phyloP scores from a whole-genome alignment of 306 rosid species.

The Crataegus laevigata region DNA sequence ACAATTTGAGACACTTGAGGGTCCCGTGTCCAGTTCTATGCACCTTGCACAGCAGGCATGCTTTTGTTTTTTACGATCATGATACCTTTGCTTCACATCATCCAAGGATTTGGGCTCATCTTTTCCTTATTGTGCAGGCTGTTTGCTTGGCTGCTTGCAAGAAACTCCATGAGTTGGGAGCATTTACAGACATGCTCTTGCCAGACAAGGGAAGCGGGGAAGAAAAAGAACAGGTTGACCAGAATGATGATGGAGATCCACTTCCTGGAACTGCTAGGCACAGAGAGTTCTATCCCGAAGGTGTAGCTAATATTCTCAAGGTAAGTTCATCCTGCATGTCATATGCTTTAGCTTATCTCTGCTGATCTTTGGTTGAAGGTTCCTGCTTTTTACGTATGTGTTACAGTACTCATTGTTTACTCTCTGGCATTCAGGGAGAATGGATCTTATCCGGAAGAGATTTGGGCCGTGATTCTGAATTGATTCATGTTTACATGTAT shows the following conservation, averaged over 20 bases:
- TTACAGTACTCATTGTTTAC: neutral
- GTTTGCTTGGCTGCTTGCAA: constrained; percentile 99
- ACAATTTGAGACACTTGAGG: constrained; percentile 95
- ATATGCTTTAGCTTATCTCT: constrained; percentile 10
- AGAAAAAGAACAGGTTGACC: constrained; percentile 79
- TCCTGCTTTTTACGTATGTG: neutral
- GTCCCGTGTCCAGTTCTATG: constrained; percentile 90
- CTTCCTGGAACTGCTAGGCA: constrained; percentile 99
- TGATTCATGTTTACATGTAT: constrained; percentile 66
- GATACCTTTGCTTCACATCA: constrained; percentile 11
- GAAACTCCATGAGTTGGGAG: constrained; percentile 99
- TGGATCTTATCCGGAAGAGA: constrained; percentile 90
- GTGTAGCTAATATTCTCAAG: constrained; percentile 87
- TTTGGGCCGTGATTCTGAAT: constrained; percentile 44
- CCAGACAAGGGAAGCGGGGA: constrained; percentile 99
- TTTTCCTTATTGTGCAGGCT: constrained; percentile 51
- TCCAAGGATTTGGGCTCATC: constrained; percentile 16
- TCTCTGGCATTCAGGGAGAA: constrained; percentile 66
- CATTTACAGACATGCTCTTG: constrained; percentile 96
- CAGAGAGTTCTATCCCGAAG: constrained; percentile 98
- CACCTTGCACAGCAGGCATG: constrained; percentile 96
- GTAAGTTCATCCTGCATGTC: constrained; percentile 40
- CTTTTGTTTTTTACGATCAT: constrained; percentile 6
- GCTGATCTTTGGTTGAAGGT: neutral
- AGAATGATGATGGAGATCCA: constrained; percentile 84